Base-by-base conservation (phyloP, 768 basidiomycete genomes). In the Termitomyces sp. region DNA sequence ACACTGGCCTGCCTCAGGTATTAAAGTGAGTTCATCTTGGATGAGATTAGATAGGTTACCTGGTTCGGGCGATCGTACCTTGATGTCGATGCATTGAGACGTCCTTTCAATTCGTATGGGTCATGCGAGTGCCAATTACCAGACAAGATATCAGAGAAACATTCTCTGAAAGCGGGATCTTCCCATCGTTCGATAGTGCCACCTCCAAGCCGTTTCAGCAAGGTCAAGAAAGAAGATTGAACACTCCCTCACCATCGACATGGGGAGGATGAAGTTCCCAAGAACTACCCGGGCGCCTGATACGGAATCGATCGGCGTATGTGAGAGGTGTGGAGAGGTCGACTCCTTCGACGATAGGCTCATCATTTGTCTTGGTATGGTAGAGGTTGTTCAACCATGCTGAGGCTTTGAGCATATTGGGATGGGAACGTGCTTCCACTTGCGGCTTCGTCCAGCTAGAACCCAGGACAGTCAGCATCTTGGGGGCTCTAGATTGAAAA, bases 101-200 rank as follows among this genome's bases (percentile, higher is more conserved):
- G 78, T 34, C 81, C 78, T 42, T 79, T 78, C 4, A 88, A 72
- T 34, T 84, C 84, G 61, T 84, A 90, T 4, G 87, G 82, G 67
- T 90, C 86, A 64, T 90, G 87, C 40, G 76, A 65, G 34, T 75
- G 75, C 87, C 88, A 90, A 51, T 82, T 72, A 0, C 87, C 86
- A 27, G 67, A 69, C 46, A 91, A 74, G 49, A 91, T 86, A 48
- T 83, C 80, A 5, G 72, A 73, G 62, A 87, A 90, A 65, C 84
- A 88, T 5, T 71, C 73, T 50, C 85, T 75, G 70, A 84, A 86
- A 6, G 63, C 67, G 1, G 76, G 69, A 68, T 90, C 86, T 69
- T 88, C 84, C 87, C 86, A 88, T 13, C 92, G 78, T 68, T 94
- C 91, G 27, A 91, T 83, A 0, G 82, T 71, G 8, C 89, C 89